Percentiles rank a stretch among this genome's conserved stretches.
Conservation (phyloP, 2,329 filamentous ascomycete species). For the Purpureocillium lavendulum region DNA sequence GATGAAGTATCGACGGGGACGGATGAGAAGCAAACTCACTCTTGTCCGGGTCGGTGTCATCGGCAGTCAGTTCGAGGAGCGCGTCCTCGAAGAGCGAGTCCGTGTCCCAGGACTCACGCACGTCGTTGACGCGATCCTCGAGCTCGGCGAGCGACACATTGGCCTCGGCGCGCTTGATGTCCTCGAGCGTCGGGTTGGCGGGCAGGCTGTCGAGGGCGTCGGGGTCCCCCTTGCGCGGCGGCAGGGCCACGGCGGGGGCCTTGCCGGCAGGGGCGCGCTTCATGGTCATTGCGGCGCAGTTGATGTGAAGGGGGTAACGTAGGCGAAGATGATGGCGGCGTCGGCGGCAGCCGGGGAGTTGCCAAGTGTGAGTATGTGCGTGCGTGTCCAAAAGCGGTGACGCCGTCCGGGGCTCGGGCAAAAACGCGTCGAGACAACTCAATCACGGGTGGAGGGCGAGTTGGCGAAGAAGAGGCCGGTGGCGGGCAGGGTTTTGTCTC, state of each 20-base stretch:
- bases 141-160: slow-evolving; percentile 33
- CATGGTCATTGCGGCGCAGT: slow-evolving; percentile 8
- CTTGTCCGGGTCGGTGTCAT: slow-evolving; percentile 42
- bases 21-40: slow-evolving; percentile 9
- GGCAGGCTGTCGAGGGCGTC: slow-evolving; percentile 26
- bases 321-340: no score
- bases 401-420: no score
- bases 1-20: no score
- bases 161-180: slow-evolving; percentile 26
- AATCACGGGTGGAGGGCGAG: no score
- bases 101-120: slow-evolving; percentile 51
- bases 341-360: no score
- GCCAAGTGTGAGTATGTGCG: no score
- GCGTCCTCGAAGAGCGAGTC: slow-evolving; percentile 57
- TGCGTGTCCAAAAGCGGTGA: no score
- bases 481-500: no score
- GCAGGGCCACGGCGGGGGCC: slow-evolving; percentile 16
- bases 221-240: slow-evolving; percentile 23
- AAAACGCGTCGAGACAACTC: no score
- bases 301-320: background rate
- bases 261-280: slow-evolving; percentile 15
- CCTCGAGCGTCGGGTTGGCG: slow-evolving; percentile 23
- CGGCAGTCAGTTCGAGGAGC: slow-evolving; percentile 49
- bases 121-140: slow-evolving; percentile 43
- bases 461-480: no score